Base-by-base conservation (phyloP, 345 rosid genomes). In the Citrus maxima region DNA sequence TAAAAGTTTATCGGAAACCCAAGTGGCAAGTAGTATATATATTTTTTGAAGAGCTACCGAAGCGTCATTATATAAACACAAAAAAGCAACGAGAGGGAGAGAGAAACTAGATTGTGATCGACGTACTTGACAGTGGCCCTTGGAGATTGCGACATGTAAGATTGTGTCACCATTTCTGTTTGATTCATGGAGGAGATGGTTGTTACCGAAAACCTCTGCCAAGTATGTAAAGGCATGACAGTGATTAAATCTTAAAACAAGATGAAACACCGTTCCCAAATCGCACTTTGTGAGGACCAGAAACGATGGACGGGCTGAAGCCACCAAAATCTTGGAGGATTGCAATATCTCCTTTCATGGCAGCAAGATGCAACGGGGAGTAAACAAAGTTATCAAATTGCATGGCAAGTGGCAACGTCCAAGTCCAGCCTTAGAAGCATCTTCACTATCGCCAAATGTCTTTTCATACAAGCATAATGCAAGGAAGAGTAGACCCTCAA, bases 331-430 rank as follows among this genome's bases (percentile, higher is more conserved):
- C 75, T 38, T 54, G 1, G 10, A 74, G 75, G 38, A 69, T 75
- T n/a, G 35, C 7, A 30, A 16, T 27, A 18, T 75, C 51, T 22
- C 58, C 75, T 8, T 67, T 80, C 75, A 75, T 60, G 7, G 70
- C 82, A 16, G 71, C 82, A 34, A 68, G 32, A 42, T 75, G 79
- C 40, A 75, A 19, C 10, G 75, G 75, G 7, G 71, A 74, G 28
- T 69, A 27, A 24, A 70, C 78, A 46, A 13, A 9, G 35, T 74
- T 68, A 61, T 74, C 37, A 25, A 74, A 59, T 5, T 60, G 42
- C 61, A 55, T 35, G 37, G 37, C 37, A 35, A 35, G 37, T 35
- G n/a, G 75, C 62, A 0, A 74, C 49, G n/a, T 60, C 63, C 35
- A 13, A 21, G 8, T 68, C 78, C 35, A 22, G 10, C 14, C 72